These are phyloP conservation scores for Fusarium transvaalense DNA, from an alignment of 2,329 filamentous ascomycete species.

Conservation along the genomic window DNA sequence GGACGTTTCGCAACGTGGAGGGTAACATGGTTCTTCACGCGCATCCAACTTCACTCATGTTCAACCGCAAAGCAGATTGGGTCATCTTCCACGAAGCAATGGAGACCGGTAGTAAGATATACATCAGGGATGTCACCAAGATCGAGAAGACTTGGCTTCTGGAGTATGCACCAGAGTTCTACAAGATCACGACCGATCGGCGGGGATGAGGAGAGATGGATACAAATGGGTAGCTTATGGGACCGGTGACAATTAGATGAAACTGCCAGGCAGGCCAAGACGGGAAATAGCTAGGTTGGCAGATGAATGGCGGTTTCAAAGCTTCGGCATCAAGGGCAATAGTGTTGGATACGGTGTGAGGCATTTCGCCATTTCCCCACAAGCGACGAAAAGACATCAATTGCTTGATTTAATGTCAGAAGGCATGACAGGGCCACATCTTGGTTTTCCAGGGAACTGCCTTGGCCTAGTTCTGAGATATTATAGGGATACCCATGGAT, in stretches of 20 bases:
- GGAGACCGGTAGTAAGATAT: slow-evolving; percentile 89
- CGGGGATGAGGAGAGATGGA: slow-evolving; percentile 35
- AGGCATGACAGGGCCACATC: slow-evolving; percentile 22
- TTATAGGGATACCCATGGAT: slow-evolving; percentile 9
- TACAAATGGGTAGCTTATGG: slow-evolving; percentile 26
- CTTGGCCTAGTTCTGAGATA: slow-evolving; percentile 9
- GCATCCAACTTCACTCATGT: slow-evolving; percentile 93
- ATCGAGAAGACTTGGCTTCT: slow-evolving; percentile 93
- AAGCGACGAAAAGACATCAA: slow-evolving; percentile 6
- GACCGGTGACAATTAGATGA: slow-evolving; percentile 27
- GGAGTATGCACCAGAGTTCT: slow-evolving; percentile 89
- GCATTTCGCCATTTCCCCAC: slow-evolving; percentile 39
- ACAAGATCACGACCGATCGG: slow-evolving; percentile 66
- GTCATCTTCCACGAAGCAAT: slow-evolving; percentile 95
- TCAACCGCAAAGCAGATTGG: slow-evolving; percentile 97
- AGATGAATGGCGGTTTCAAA: slow-evolving; percentile 41
- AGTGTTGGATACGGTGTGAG: slow-evolving; percentile 27
- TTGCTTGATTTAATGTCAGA: slow-evolving; percentile 33
- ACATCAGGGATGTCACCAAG: slow-evolving; percentile 91
- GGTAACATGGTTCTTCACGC: slow-evolving; percentile 83
- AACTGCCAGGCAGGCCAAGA: slow-evolving; percentile 33
- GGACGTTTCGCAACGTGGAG: slow-evolving; percentile 87
- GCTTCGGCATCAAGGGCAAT: slow-evolving; percentile 27
- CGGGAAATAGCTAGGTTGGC: slow-evolving; percentile 13
- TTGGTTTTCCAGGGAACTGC: slow-evolving; percentile 13